Evolutionary conservation across 2,329 filamentous ascomycete species (phyloP), one percentile per base, ranked within the genome.

Genomic region (Cladosporium sp.): DNA sequence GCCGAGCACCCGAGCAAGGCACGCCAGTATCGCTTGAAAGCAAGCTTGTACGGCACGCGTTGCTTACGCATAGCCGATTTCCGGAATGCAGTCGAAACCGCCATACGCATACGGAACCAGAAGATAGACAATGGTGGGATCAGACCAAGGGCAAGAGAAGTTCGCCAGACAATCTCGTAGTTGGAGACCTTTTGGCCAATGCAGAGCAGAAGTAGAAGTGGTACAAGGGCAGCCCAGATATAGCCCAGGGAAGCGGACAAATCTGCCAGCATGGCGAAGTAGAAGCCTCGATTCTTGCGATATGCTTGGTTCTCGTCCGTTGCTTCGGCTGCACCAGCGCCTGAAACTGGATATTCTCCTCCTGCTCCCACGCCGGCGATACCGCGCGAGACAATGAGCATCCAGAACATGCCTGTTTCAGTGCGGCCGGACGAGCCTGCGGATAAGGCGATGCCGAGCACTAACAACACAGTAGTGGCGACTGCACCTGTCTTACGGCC

Each of bases 41-140:
- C 80, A 43, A 82, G 64, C 72, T 68, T 74, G 45, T 78, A 72
- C 0, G 80, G 80, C 51, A 79, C 79, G 22, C 81, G 78, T 66
- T 67, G 66, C 30, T 67, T 63, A 15, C 54, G 54, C 87, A 91
- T 89, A 2, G 85, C 84, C 67, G 90, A 82, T n/a, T 82, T 80
- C 60, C 84, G 81, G 67, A 88, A 93, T 64, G 90, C 88, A 68
- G 90, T 88, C 0, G 89, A 89, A 70, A 94, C 89, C 58, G 88
- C 81, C 51, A 93, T 78, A 65, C 84, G 86, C 36, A 90, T 70
- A 36, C 90, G 88, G 25, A 93, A 73, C 59, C 85, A 79, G 36
- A 93, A 80, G 8, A 93, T 79, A 47, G 86, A 76, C 6, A 92
- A 67, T 0, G 90, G 90, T 51, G 90, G 90, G 3, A 56, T 49